phyloP scores from a whole-genome alignment of 148 eudicot species.

The Beta vulgaris region DNA sequence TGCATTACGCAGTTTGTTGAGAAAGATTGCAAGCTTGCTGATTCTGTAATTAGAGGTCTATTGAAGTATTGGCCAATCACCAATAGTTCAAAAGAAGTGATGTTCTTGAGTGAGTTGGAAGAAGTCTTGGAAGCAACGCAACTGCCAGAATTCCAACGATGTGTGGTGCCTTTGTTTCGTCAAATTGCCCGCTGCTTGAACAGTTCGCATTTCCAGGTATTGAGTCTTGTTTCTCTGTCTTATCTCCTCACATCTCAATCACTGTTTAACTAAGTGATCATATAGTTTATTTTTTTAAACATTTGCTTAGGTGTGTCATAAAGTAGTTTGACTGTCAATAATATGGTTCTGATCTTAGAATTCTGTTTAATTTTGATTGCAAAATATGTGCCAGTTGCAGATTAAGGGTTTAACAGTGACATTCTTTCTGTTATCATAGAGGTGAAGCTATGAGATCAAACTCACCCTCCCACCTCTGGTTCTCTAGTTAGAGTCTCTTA shows the following conservation, averaged over 20 bases:
- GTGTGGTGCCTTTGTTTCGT: constrained; percentile 66
- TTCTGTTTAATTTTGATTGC: neutral
- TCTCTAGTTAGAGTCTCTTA: neutral
- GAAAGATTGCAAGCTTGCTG: constrained; percentile 81
- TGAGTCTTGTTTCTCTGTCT: neutral
- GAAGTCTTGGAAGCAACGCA: constrained; percentile 78
- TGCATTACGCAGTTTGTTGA: constrained; percentile 75
- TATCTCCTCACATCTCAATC: neutral
- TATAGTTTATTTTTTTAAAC: neutral
- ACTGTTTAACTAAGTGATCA: neutral
- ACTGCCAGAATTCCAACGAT: constrained; percentile 64
- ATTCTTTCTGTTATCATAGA: neutral
- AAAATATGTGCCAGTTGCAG: neutral
- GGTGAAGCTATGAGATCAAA: neutral
- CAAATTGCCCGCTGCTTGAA: constrained; percentile 65
- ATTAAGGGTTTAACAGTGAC: neutral
- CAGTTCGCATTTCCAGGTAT: constrained; percentile 73
- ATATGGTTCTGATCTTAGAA: neutral
- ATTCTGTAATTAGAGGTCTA: constrained; percentile 64
- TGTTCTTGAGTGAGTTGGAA: constrained; percentile 71
- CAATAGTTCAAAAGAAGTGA: constrained; percentile 73
- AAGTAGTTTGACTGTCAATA: neutral
- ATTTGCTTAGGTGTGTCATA: neutral
- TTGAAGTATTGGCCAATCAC: constrained; percentile 80
- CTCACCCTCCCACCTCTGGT: neutral